phyloP scores from a whole-genome alignment of 805 yeast genomes.

The Zygosaccharomyces gambellarensis region DNA sequence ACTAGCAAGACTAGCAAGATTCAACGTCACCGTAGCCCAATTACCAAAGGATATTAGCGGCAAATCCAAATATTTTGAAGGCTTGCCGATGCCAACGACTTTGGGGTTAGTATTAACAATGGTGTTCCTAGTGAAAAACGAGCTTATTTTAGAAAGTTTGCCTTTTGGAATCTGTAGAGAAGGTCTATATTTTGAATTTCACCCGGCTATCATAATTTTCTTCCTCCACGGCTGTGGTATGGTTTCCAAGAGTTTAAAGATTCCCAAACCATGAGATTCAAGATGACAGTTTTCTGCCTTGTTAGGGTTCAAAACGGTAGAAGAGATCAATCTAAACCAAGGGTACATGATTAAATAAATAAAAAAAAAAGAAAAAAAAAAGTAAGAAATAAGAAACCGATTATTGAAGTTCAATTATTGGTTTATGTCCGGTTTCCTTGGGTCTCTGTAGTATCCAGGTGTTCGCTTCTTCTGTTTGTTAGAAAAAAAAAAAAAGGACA shows the following conservation, averaged over 20 bases:
- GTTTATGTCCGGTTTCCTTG: background rate
- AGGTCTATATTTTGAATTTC: conserved; percentile 64
- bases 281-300: background rate
- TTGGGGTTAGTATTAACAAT: conserved; percentile 66
- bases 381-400: background rate
- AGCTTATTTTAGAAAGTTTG: conserved; percentile 45
- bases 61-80: conserved; percentile 89
- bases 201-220: conserved; percentile 61
- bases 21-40: conserved; percentile 88
- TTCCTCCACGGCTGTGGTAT: conserved; percentile 81
- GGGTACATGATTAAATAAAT: background rate
- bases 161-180: conserved; percentile 62
- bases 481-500: background rate
- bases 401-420: background rate
- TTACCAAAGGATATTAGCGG: conserved; percentile 88
- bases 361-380: background rate
- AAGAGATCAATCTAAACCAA: background rate
- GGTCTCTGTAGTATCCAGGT: background rate
- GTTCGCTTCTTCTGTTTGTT: no score
- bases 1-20: conserved; percentile 87
- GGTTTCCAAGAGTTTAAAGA: conserved; percentile 83
- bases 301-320: background rate
- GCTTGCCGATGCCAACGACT: conserved; percentile 91
- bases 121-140: conserved; percentile 59
- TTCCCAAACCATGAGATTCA: conserved; percentile 65